Base-by-base conservation (phyloP, 129 eudicot genomes). In the Flaveria linearis region DNA sequence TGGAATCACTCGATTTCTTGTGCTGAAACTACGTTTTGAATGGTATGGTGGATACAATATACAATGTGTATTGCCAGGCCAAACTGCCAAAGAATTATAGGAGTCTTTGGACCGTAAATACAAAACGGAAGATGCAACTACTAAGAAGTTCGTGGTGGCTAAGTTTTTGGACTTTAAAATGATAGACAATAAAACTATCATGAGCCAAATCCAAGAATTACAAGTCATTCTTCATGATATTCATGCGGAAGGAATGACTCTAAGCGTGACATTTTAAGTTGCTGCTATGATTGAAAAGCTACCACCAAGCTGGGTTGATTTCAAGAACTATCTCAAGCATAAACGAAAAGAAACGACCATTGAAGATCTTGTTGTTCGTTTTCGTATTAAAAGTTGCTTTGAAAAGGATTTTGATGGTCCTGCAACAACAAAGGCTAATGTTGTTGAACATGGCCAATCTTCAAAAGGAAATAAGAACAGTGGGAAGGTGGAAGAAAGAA, bases 351-450 rank as follows among this genome's bases (percentile, higher is more conserved):
- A 68, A 20, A 43, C 43, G 33, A 14, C 53, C 20, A 16, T 68
- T 7, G 10, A 68, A 18, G 72, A 68, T 17, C 72, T 17, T 68
- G 55, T 68, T 11, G 51, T 41, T n/a, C 71, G 26, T 66, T 30
- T 66, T 66, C 1, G 15, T 41, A 66, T 39, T 16, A 16, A 63
- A 63, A 30, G 2, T 4, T 28, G 2, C 46, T 26, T 42, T 10
- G 12, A 26, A 30, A 42, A 63, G 2, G 14, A 26, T 16, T 15
- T 16, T 15, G 7, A 3, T 28, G 17, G 1, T 16, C 69, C 69
- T 26, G 10, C 13, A 13, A 25, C 20, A 7, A 22, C 69, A 30
- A 20, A 20, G 28, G 46, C 47, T 2, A 64, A 33, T 14, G 36
- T 64, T 4, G 69, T 64, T 30, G 69, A 28, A 33, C 69, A 26